Evolutionary conservation across 75 land plant genomes (phyloP).

Genomic region (Cupressus sempervirens): DNA sequence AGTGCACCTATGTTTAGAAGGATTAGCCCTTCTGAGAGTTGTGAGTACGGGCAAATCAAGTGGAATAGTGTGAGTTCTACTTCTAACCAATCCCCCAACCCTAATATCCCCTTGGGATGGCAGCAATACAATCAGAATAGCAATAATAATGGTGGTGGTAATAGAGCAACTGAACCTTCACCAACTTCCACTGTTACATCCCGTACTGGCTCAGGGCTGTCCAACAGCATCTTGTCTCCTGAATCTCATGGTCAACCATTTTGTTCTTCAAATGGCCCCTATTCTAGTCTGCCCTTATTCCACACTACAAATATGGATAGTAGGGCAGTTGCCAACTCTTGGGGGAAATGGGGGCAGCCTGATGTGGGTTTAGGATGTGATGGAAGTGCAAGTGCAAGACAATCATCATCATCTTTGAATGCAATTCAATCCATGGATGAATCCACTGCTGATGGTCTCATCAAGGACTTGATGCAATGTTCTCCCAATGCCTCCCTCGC

Average conservation of each 20-base stretch:
- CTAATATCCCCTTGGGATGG: neutral
- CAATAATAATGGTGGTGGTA: neutral
- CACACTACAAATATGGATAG: neutral
- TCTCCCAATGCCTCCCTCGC: conserved; percentile 43
- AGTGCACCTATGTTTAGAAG: neutral
- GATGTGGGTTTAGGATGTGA: neutral
- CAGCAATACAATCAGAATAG: neutral
- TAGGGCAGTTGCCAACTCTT: neutral
- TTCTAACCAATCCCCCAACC: neutral
- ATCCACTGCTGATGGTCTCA: conserved; percentile 40
- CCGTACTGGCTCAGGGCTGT: neutral
- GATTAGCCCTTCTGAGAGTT: neutral
- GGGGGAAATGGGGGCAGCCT: neutral
- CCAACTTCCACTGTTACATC: neutral
- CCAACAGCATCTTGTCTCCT: neutral
- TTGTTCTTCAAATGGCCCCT: neutral
- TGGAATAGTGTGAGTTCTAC: neutral
- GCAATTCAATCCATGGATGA: conserved; percentile 11
- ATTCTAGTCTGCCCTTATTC: neutral
- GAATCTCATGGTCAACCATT: neutral
- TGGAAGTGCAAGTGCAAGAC: neutral
- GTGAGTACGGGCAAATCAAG: conserved; percentile 4
- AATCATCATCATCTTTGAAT: neutral
- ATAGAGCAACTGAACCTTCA: neutral
- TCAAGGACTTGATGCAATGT: conserved; percentile 48